phyloP scores from a whole-genome alignment of 495 filamentous ascomycete species.

The Jackrogersella minutella region DNA sequence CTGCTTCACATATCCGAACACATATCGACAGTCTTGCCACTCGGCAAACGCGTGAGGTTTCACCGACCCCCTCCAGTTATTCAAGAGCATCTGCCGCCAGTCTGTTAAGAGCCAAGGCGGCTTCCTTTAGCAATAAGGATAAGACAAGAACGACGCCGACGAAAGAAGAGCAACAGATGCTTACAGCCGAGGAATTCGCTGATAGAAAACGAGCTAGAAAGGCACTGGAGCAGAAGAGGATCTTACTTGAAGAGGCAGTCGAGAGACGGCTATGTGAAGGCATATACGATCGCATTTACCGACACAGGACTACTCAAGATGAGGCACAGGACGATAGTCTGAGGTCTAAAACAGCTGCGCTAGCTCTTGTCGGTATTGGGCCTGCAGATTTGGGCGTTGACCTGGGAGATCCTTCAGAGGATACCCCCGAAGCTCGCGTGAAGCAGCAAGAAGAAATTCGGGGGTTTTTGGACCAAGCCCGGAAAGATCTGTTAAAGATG shows the following conservation, averaged over 20 bases:
- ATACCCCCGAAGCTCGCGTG: slow-evolving; percentile 58
- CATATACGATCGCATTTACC: slow-evolving; percentile 87
- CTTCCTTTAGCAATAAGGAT: slow-evolving; percentile 60
- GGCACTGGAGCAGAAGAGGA: slow-evolving; percentile 75
- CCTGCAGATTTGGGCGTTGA: slow-evolving; percentile 87
- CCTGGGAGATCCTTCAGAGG: slow-evolving; percentile 58
- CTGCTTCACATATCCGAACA: slow-evolving; percentile 82
- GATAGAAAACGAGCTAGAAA: slow-evolving; percentile 80
- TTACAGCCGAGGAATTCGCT: slow-evolving; percentile 84
- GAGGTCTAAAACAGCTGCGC: slow-evolving; percentile 90
- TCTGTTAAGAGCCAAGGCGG: slow-evolving; percentile 59
- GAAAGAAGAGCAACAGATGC: slow-evolving; percentile 80
- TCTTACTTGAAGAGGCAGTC: slow-evolving; percentile 87
- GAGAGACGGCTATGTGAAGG: slow-evolving; percentile 87
- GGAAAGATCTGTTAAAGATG: slow-evolving; percentile 81
- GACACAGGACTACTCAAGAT: slow-evolving; percentile 90
- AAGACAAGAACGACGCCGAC: slow-evolving; percentile 49
- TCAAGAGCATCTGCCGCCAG: slow-evolving; percentile 61
- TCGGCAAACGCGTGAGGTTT: slow-evolving; percentile 70
- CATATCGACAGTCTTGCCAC: slow-evolving; percentile 86
- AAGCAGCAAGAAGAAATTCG: slow-evolving; percentile 76
- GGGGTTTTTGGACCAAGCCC: slow-evolving; percentile 73
- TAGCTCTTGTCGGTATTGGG: slow-evolving; percentile 89
- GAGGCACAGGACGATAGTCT: slow-evolving; percentile 95
- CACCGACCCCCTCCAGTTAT: slow-evolving; percentile 60